Evolutionary conservation across 768 basidiomycete genomes (phyloP).

Genomic region (Suillus fuscotomentosus): DNA sequence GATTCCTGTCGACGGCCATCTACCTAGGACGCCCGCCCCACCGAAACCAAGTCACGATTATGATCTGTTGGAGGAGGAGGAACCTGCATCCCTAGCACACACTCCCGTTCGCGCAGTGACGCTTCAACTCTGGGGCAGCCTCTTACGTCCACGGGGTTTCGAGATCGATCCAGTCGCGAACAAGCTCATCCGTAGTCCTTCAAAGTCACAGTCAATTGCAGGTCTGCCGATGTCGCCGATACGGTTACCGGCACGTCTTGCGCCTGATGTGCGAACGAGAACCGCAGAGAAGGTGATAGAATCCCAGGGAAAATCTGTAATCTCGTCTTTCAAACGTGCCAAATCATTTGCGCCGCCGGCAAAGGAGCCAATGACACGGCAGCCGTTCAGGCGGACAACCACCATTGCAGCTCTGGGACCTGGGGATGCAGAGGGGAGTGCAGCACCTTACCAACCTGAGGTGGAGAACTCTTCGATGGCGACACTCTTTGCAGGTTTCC

Average conservation of each 20-base stretch:
- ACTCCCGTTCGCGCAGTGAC: conserved; percentile 50
- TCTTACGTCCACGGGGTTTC: conserved; percentile 68
- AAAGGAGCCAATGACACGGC: conserved; percentile 27
- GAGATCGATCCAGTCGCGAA: conserved; percentile 45
- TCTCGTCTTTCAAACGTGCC: conserved; percentile 59
- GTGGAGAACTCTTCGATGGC: conserved; percentile 4
- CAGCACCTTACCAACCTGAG: background rate
- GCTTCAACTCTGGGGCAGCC: conserved; percentile 67
- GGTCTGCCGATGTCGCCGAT: conserved; percentile 16
- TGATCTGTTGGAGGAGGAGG: conserved; percentile 49
- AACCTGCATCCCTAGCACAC: conserved; percentile 55
- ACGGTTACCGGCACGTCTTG: conserved; percentile 14
- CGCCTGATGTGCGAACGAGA: conserved; percentile 1
- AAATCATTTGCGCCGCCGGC: conserved; percentile 60
- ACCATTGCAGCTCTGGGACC: conserved; percentile 20
- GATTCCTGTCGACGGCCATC: conserved; percentile 10
- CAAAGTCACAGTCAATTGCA: conserved; percentile 38
- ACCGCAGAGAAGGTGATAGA: conserved; percentile 19
- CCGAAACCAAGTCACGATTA: conserved; percentile 15
- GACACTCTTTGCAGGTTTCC: conserved; percentile 52
- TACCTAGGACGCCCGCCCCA: conserved; percentile 21
- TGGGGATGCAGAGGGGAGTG: conserved; percentile 19
- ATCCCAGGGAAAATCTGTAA: conserved; percentile 28
- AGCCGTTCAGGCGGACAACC: conserved; percentile 47
- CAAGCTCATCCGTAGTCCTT: conserved; percentile 60